Evolutionary conservation across 75 land plant genomes (phyloP), one percentile per base, ranked within the genome.

Genomic region (Ceratopteris richardii): DNA sequence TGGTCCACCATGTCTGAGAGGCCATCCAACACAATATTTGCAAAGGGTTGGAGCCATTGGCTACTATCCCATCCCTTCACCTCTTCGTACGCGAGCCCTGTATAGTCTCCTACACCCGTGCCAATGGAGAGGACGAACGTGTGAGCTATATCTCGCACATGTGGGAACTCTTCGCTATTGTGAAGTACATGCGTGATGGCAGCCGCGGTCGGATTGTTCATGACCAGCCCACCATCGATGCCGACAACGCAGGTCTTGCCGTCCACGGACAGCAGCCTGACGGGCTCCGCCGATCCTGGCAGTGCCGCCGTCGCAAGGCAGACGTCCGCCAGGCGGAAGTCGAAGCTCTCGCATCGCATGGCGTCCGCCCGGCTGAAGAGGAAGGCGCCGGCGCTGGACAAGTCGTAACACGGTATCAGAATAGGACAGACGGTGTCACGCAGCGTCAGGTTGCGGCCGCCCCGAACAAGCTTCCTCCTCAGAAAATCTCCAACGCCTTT

Each of bases 191-290:
- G 94, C 29, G 94, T 88, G 51, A 93, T 75, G 54, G 98, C 98
- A 0, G 90, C 84, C 22, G 94, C 86, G 1, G 98, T 57, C 0
- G 98, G 98, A 60, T 93, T 93, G 78, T 88, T 85, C 98, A 93
- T 84, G 7, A 88, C 94, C 1, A 88, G 66, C 0, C 98, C 90
- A 11, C 94, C 98, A 71, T 93, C 98, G 5, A 93, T 58, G 31
- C 84, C 98, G 22, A 76, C 44, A 72, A 84, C 84, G 12, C 73
- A 9, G 31, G 93, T 88, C 52, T 67, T 77, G 17, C 98, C 89
- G 65, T 93, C 90, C 11, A 77, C 74, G 13, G 98, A 93, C 12
- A 63, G 13, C 29, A 93, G 31, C 29, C 46, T 6, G 16, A 70
- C 66, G 17, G 89, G 90, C 58, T 48, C 59, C 72, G 80, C 85